phyloP scores from a whole-genome alignment of 2,329 filamentous ascomycete genomes.

The Cryoendolithus antarcticus region DNA sequence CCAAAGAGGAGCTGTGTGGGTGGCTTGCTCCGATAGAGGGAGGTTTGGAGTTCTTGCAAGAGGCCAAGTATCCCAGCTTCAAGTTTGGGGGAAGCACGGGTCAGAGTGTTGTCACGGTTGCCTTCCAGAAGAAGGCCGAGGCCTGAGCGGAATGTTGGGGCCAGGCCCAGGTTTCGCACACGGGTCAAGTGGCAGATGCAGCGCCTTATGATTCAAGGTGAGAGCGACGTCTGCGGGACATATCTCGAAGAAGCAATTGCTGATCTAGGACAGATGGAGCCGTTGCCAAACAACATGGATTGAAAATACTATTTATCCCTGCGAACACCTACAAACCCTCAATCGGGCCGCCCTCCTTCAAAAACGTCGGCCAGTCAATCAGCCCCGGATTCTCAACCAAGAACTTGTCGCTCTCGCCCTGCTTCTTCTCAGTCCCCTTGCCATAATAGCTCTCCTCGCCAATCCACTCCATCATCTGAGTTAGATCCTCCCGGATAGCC shows the following conservation, averaged over 20 bases:
- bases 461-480: constrained; percentile 18
- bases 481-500: constrained; percentile 14
- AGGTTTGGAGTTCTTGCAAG: constrained; percentile 48
- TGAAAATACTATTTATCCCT: neutral
- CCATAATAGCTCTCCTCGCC: constrained; percentile 19
- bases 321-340: neutral
- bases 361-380: constrained; percentile 10
- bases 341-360: constrained; percentile 9
- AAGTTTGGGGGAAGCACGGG: constrained; percentile 81
- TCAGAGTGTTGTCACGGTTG: constrained; percentile 57
- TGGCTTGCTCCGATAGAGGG: constrained; percentile 55
- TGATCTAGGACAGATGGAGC: neutral
- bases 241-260: no score
- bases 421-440: constrained; percentile 15
- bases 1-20: constrained; percentile 64
- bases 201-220: no score
- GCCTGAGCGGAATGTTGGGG: no score
- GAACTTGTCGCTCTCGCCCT: constrained; percentile 15
- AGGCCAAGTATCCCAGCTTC: constrained; percentile 73
- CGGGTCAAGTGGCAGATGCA: no score
- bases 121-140: constrained; percentile 2
- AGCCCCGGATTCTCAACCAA: constrained; percentile 12
- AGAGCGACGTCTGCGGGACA: no score
- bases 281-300: no score
- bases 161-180: no score